phyloP scores from a whole-genome alignment of 768 basidiomycete genomes.

The Psilocybe sp. region DNA sequence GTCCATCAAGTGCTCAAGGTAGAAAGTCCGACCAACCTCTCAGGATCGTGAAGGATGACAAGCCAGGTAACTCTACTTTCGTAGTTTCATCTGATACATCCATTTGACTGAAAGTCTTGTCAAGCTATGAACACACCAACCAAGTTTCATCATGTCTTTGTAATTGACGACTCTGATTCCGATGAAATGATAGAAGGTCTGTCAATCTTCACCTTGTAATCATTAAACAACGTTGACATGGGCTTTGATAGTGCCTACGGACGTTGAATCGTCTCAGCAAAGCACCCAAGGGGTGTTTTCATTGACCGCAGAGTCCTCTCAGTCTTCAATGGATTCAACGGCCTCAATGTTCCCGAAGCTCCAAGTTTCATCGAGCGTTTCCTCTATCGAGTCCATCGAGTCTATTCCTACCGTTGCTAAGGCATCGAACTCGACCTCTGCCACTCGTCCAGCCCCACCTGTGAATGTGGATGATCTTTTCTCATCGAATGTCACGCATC shows the following conservation, averaged over 20 bases:
- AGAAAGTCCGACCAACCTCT: not conserved
- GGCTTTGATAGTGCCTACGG: slow-evolving; percentile 2
- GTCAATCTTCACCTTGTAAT: not conserved
- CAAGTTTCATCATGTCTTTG: not conserved
- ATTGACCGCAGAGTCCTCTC: slow-evolving; percentile 9
- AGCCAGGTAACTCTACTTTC: too few relatives aligned
- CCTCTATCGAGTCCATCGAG: slow-evolving; percentile 2
- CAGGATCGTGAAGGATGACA: not conserved
- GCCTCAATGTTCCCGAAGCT: not conserved
- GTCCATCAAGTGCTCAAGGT: too few relatives aligned
- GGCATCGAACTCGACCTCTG: not conserved
- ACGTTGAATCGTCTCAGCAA: slow-evolving; percentile 1
- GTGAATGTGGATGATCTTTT: slow-evolving; percentile 7
- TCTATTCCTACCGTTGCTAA: not conserved
- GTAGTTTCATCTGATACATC: too few relatives aligned
- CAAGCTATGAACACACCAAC: too few relatives aligned
- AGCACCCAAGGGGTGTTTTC: not conserved
- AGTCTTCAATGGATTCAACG: slow-evolving; percentile 10
- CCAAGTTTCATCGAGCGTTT: slow-evolving; percentile 1
- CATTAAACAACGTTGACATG: not conserved
- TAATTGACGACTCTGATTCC: slow-evolving; percentile 9
- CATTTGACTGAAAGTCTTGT: too few relatives aligned
- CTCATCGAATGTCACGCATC: slow-evolving; percentile 7
- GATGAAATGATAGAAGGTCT: slow-evolving; percentile 7
- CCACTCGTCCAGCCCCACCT: not conserved